A percentile compares a stretch with the other conserved stretches of the same genome.
These are phyloP conservation scores for Dendrobium officinale DNA, from an alignment of 106 monocot species.

Conservation along the genomic window DNA sequence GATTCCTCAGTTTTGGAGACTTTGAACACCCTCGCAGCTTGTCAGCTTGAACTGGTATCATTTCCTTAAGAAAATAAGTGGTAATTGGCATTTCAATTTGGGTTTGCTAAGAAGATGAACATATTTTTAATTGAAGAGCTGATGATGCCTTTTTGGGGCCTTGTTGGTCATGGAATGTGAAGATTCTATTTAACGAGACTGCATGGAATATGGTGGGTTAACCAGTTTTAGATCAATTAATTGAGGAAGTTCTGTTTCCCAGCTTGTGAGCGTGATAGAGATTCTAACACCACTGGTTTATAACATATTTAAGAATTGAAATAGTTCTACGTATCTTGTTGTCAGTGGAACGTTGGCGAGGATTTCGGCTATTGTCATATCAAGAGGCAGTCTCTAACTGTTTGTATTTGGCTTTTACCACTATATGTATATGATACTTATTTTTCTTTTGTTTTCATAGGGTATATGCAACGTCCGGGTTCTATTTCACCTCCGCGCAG, in stretches of 20 bases:
- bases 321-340: neutral
- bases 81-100: neutral
- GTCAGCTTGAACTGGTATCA: neutral
- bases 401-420: neutral
- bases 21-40: neutral
- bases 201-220: neutral
- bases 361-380: neutral
- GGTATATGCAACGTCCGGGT: slow-evolving; percentile 28
- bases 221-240: neutral
- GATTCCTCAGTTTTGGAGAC: neutral
- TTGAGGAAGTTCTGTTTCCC: neutral
- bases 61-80: neutral
- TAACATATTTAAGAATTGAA: neutral
- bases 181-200: neutral
- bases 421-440: neutral
- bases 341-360: neutral
- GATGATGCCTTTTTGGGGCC: neutral
- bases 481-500: slow-evolving; percentile 35
- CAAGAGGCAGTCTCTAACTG: slow-evolving; percentile 1
- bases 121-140: neutral
- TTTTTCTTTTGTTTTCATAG: slow-evolving; percentile 6
- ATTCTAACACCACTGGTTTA: neutral
- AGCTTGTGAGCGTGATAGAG: neutral
- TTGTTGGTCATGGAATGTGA: neutral
- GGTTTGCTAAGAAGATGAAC: neutral